Conservation (phyloP, 495 filamentous ascomycete species). For the Xylaria acuta region DNA sequence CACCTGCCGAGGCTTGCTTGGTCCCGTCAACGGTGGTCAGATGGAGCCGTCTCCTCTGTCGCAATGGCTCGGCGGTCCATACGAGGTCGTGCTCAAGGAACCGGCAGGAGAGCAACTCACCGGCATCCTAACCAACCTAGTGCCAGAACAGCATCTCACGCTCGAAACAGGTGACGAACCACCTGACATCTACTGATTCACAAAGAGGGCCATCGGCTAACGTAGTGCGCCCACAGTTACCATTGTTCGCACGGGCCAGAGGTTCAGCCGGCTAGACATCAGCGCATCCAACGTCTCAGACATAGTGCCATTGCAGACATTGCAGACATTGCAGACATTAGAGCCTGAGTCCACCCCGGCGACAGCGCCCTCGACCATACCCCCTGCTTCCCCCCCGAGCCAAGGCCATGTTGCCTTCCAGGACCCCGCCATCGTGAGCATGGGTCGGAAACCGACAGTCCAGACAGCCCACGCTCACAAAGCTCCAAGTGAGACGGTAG, state of each 20-base stretch:
- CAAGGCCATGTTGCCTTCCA: constrained; percentile 45
- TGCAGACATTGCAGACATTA: constrained; percentile 47
- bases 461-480: constrained; percentile 32
- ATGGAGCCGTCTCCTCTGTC: constrained; percentile 33
- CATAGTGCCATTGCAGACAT: constrained; percentile 53
- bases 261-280: constrained; percentile 27
- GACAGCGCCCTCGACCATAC: not conserved
- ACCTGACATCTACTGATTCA: not conserved
- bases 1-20: not conserved
- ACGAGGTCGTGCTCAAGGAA: constrained; percentile 41
- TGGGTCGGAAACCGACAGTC: constrained; percentile 40
- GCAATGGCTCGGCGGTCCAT: constrained; percentile 37
- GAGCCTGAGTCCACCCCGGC: not conserved
- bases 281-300: constrained; percentile 43
- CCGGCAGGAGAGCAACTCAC: constrained; percentile 70
- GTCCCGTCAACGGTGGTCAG: not conserved
- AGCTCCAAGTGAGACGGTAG: constrained; percentile 46
- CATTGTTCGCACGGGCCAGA: constrained; percentile 33
- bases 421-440: constrained; percentile 62
- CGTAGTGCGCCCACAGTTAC: constrained; percentile 20
- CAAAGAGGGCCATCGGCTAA: constrained; percentile 7
- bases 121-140: constrained; percentile 75
- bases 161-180: constrained; percentile 73
- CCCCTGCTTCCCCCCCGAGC: constrained; percentile 14
- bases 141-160: constrained; percentile 72